These are phyloP conservation scores for Sporopachydermia lactativora DNA, from an alignment of 805 yeast species.

Conservation along the genomic window DNA sequence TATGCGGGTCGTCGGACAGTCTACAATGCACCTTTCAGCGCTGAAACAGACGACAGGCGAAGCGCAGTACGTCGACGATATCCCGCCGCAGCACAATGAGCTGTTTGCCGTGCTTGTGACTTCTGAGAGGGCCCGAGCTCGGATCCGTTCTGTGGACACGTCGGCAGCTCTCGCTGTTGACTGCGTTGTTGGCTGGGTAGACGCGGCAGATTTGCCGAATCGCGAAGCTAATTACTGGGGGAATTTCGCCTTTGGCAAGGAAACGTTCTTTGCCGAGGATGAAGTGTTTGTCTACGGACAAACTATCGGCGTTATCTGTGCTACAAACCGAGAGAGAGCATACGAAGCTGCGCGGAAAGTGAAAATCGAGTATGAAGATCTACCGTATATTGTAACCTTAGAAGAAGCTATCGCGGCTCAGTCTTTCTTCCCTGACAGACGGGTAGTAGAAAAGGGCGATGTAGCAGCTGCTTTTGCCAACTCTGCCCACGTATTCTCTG, in stretches of 20 bases:
- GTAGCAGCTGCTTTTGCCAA: constrained; percentile 23
- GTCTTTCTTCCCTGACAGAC: constrained; percentile 24
- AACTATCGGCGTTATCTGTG: constrained; percentile 28
- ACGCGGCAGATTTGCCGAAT: constrained; percentile 24
- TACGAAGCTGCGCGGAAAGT: constrained; percentile 28
- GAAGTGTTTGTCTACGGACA: constrained; percentile 29
- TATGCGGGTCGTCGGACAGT: constrained; percentile 25
- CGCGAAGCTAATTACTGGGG: constrained; percentile 29
- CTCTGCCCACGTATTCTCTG: constrained; percentile 22
- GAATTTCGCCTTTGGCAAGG: constrained; percentile 26
- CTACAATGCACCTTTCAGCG: constrained; percentile 30
- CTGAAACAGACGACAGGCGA: constrained; percentile 34
- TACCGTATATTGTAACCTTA: constrained; percentile 25
- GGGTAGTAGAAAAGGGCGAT: constrained; percentile 26
- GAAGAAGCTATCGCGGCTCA: constrained; percentile 29
- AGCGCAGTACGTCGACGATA: constrained; percentile 30
- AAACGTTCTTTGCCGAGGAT: constrained; percentile 29
- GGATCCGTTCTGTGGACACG: constrained; percentile 26
- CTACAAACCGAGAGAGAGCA: constrained; percentile 25
- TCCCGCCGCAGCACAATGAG: constrained; percentile 28
- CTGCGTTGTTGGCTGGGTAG: constrained; percentile 29
- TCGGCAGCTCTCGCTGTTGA: constrained; percentile 24
- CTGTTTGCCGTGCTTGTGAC: constrained; percentile 29
- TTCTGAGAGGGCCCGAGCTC: constrained; percentile 29
- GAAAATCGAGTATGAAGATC: constrained; percentile 25